Conservation (phyloP, 495 filamentous ascomycete genomes). For the Podospora sp. region DNA sequence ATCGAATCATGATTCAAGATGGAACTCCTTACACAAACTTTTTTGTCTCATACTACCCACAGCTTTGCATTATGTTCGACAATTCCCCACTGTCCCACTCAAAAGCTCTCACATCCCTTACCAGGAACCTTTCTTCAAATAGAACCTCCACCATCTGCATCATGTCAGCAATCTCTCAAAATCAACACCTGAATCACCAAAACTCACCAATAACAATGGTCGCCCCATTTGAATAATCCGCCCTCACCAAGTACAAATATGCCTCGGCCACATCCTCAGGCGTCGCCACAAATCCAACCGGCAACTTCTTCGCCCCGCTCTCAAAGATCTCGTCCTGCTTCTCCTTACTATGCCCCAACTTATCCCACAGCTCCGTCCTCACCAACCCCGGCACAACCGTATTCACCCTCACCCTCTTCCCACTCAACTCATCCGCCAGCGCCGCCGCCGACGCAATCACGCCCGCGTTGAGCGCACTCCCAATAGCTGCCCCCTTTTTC, state of each 20-base stretch:
- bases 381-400: slow-evolving; percentile 55
- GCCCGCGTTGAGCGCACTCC: slow-evolving; percentile 42
- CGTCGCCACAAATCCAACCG: slow-evolving; percentile 50
- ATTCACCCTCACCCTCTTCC: slow-evolving; percentile 56
- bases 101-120: too few relatives aligned
- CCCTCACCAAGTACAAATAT: slow-evolving; percentile 60
- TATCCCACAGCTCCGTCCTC: slow-evolving; percentile 52
- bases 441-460: slow-evolving; percentile 45
- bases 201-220: slow-evolving; percentile 42
- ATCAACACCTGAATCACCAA: not conserved
- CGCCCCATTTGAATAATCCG: slow-evolving; percentile 55
- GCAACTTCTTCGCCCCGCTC: slow-evolving; percentile 29
- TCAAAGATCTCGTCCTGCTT: slow-evolving; percentile 39
- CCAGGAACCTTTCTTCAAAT: not conserved
- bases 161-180: not conserved
- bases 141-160: slow-evolving; percentile 5
- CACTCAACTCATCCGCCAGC: slow-evolving; percentile 54
- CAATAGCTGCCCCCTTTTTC: slow-evolving; percentile 38
- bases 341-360: slow-evolving; percentile 37
- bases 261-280: slow-evolving; percentile 59
- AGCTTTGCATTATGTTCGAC: too few relatives aligned
- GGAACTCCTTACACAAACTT: too few relatives aligned
- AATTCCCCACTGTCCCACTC: too few relatives aligned
- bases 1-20: too few relatives aligned
- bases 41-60: too few relatives aligned